Evolutionary conservation across 495 filamentous ascomycete genomes (phyloP).

Genomic region (Talaromyces borbonicus): DNA sequence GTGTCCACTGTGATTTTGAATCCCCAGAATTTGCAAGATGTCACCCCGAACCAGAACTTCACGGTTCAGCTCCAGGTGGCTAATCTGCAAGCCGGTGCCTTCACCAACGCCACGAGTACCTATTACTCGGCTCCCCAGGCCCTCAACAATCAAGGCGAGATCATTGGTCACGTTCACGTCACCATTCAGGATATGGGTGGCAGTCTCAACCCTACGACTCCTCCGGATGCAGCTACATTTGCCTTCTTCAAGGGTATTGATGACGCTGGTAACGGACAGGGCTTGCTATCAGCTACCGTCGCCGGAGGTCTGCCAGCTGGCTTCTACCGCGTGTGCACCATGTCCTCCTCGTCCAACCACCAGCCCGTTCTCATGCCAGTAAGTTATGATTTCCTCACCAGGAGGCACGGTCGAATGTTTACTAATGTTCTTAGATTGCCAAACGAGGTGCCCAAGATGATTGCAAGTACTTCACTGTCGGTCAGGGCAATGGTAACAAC

Average conservation of each 20-base stretch:
- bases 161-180: conserved; percentile 65
- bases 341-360: conserved; percentile 60
- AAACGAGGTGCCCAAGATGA: conserved; percentile 60
- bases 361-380: conserved; percentile 69
- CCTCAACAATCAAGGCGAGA: conserved; percentile 36
- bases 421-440: conserved; percentile 8
- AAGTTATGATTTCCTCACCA: no score
- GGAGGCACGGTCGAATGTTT: no score
- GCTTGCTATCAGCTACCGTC: conserved; percentile 44
- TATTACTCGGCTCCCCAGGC: conserved; percentile 64
- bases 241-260: conserved; percentile 74
- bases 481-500: conserved; percentile 3
- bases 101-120: conserved; percentile 48
- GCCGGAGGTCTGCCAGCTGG: conserved; percentile 55
- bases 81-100: conserved; percentile 54
- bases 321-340: conserved; percentile 61
- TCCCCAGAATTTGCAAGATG: conserved; percentile 38
- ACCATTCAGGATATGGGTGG: conserved; percentile 53
- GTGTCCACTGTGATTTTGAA: conserved; percentile 53
- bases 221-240: conserved; percentile 49
- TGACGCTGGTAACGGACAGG: conserved; percentile 56
- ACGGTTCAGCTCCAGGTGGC: conserved; percentile 46
- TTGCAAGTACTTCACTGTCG: conserved; percentile 52
- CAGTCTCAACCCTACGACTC: conserved; percentile 36
- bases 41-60: conserved; percentile 44